Evolutionary conservation across 2,329 filamentous ascomycete species (phyloP).

Genomic region (Fusarium heterosporum): DNA sequence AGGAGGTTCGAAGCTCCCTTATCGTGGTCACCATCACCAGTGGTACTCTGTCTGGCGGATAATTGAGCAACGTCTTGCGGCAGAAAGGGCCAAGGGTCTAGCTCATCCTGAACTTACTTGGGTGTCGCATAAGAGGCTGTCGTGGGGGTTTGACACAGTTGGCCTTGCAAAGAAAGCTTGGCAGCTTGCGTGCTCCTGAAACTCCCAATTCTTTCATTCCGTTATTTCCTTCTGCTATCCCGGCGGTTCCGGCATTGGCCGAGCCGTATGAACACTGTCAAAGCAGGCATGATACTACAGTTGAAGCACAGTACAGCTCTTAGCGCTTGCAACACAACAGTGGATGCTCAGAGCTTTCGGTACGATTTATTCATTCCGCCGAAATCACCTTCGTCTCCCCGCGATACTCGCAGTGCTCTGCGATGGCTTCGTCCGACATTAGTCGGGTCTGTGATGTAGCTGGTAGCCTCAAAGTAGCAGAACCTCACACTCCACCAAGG

Average conservation of each 20-base stretch:
- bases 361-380: constrained; percentile 35
- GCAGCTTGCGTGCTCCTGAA: constrained; percentile 12
- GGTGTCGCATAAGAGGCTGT: constrained; percentile 24
- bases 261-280: constrained; percentile 39
- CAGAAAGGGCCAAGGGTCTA: constrained; percentile 11
- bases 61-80: constrained; percentile 29
- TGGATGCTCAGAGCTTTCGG: not conserved
- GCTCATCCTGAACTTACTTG: constrained; percentile 1
- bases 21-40: constrained; percentile 20
- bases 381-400: constrained; percentile 37
- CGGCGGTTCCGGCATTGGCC: constrained; percentile 46
- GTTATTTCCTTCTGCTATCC: constrained; percentile 32
- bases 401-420: constrained; percentile 16
- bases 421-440: constrained; percentile 14
- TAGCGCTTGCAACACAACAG: constrained; percentile 4
- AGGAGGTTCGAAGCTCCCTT: constrained; percentile 23
- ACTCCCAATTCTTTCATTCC: constrained; percentile 9
- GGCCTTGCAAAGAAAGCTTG: constrained; percentile 6
- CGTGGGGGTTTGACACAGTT: constrained; percentile 24
- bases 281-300: not conserved
- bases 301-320: constrained; percentile 23
- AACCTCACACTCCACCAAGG: constrained; percentile 5
- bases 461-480: constrained; percentile 13
- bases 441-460: constrained; percentile 15
- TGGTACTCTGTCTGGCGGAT: not conserved